Evolutionary conservation across 441 rosid species (phyloP).

Genomic region (Euphorbia schlechtendalii): DNA sequence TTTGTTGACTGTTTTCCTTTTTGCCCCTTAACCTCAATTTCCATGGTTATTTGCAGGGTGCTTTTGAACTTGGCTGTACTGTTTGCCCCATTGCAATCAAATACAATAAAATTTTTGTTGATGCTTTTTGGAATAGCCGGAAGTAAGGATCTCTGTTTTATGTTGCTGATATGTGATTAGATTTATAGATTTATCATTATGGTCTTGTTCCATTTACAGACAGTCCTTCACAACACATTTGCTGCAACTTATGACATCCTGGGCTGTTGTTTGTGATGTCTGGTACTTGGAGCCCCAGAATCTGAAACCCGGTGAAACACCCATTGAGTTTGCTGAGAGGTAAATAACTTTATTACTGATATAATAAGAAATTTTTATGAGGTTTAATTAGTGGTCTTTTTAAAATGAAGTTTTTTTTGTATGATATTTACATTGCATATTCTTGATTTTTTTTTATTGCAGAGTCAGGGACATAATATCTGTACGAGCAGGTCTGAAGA

Average conservation of each 20-base stretch:
- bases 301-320: conserved; percentile 74
- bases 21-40: conserved; percentile 12
- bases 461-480: conserved; percentile 97
- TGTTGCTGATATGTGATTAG: too few relatives aligned
- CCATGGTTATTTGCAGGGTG: conserved; percentile 53
- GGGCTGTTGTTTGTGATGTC: conserved; percentile 98
- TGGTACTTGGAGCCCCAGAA: conserved; percentile 95
- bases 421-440: background rate
- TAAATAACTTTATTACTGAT: conserved; percentile 16
- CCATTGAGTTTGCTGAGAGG: conserved; percentile 96
- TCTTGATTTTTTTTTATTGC: conserved; percentile 20
- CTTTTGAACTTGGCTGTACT: conserved; percentile 91
- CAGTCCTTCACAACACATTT: too few relatives aligned
- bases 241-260: conserved; percentile 92
- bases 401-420: background rate
- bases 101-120: conserved; percentile 92
- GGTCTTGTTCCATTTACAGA: too few relatives aligned
- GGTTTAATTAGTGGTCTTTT: background rate
- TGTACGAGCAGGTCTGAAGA: conserved; percentile 84
- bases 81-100: conserved; percentile 94
- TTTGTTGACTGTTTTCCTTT: background rate
- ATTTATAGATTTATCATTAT: too few relatives aligned
- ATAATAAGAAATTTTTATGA: conserved; percentile 3
- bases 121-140: conserved; percentile 97
- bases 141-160: conserved; percentile 48